A percentile compares a stretch with the other conserved stretches of the same genome.
Evolutionary conservation across 371 early-diverging fungal species (phyloP).

Genomic region (Mortierella sp.): DNA sequence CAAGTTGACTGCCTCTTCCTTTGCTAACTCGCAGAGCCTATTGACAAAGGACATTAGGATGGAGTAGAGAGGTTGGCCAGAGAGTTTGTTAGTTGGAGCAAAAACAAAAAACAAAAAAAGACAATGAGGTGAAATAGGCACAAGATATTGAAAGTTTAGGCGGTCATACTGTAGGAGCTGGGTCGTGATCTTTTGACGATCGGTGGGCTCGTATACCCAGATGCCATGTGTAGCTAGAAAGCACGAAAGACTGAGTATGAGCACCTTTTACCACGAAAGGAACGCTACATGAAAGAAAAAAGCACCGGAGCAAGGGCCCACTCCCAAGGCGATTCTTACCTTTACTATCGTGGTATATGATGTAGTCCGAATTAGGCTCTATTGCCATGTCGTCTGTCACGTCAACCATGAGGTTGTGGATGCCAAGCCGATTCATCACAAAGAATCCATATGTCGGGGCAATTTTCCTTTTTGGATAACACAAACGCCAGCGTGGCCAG

Average conservation of each 20-base stretch:
- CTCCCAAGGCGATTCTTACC: constrained; percentile 52
- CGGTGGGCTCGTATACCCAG: constrained; percentile 78
- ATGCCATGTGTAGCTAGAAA: constrained; percentile 69
- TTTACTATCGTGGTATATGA: constrained; percentile 72
- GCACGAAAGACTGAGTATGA: neutral
- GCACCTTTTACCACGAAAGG: too few species aligned
- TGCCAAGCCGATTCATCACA: constrained; percentile 74
- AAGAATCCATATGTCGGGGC: constrained; percentile 69
- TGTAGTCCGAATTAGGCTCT: constrained; percentile 70
- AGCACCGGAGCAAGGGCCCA: neutral
- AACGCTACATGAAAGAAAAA: neutral
- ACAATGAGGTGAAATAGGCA: neutral
- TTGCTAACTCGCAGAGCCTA: constrained; percentile 32
- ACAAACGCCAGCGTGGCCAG: neutral
- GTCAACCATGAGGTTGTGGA: constrained; percentile 69
- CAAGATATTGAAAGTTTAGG: too few species aligned
- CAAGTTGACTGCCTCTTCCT: constrained; percentile 7
- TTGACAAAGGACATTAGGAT: neutral
- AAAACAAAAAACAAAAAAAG: neutral
- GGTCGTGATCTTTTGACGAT: constrained; percentile 70
- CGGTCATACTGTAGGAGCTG: constrained; percentile 63
- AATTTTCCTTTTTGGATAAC: constrained; percentile 36
- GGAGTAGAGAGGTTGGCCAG: constrained; percentile 1
- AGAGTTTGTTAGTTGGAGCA: neutral
- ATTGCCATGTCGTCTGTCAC: constrained; percentile 71